Percentiles rank a stretch among this genome's conserved stretches.
Conservation (phyloP, 345 rosid genomes). For the Mercurialis annua region DNA sequence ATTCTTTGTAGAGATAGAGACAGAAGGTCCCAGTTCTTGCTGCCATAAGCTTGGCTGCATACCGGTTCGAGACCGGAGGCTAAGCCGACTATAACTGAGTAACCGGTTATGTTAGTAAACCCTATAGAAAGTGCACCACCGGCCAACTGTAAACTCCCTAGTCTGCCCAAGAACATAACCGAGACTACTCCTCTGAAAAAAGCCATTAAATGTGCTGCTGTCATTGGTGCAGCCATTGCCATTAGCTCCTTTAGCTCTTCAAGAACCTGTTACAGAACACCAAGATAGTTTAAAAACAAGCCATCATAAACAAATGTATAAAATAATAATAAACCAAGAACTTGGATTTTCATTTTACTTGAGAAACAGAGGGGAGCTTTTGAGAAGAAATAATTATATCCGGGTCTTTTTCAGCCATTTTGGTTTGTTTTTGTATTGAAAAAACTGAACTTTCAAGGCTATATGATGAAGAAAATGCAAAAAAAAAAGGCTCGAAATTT, state of each 20-base stretch:
- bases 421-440: not conserved
- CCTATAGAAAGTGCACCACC: slow-evolving; percentile 97
- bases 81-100: slow-evolving; percentile 87
- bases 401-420: slow-evolving; percentile 51
- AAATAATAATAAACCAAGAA: not conserved
- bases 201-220: slow-evolving; percentile 81
- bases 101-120: slow-evolving; percentile 95
- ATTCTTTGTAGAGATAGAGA: slow-evolving; percentile 80
- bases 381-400: slow-evolving; percentile 48
- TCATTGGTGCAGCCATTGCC: slow-evolving; percentile 87
- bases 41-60: slow-evolving; percentile 94
- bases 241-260: slow-evolving; percentile 82
- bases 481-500: not conserved
- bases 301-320: not conserved
- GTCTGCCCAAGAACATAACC: slow-evolving; percentile 80
- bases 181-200: slow-evolving; percentile 78
- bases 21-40: slow-evolving; percentile 87
- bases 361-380: slow-evolving; percentile 45
- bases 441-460: not conserved
- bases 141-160: slow-evolving; percentile 90
- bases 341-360: slow-evolving; percentile 34
- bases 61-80: slow-evolving; percentile 98
- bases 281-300: not conserved
- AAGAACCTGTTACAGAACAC: slow-evolving; percentile 46
- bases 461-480: not conserved